phyloP scores from a whole-genome alignment of 805 yeast species.

The Saccharomycopsis fermentans region DNA sequence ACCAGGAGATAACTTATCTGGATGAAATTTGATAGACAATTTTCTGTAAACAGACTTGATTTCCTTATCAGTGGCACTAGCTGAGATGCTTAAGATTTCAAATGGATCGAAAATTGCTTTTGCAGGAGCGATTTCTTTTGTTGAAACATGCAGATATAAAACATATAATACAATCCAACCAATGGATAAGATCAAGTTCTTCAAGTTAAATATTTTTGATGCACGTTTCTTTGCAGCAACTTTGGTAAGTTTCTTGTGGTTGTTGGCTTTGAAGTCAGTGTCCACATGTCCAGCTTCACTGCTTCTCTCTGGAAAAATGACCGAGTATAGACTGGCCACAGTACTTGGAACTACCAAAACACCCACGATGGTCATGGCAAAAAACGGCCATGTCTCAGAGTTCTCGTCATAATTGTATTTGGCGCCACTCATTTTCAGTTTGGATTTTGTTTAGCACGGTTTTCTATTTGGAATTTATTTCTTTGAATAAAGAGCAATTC shows the following conservation, averaged over 20 bases:
- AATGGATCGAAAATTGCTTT: constrained; percentile 71
- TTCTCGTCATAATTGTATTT: constrained; percentile 78
- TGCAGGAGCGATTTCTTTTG: constrained; percentile 29
- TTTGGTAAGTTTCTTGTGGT: constrained; percentile 24
- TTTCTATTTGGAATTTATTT: too few relatives aligned
- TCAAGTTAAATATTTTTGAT: constrained; percentile 13
- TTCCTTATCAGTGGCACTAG: constrained; percentile 61
- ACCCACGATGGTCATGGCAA: constrained; percentile 60
- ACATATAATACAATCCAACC: constrained; percentile 31
- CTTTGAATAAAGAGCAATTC: too few relatives aligned
- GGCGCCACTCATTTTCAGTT: constrained; percentile 34
- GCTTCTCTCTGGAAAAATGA: constrained; percentile 21
- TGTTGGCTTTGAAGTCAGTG: constrained; percentile 29
- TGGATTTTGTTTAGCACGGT: background rate
- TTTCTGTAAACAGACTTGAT: constrained; percentile 78
- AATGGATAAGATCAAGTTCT: constrained; percentile 16
- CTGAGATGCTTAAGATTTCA: constrained; percentile 65
- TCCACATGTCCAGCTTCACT: constrained; percentile 26
- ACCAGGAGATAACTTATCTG: constrained; percentile 73
- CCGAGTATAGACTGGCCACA: constrained; percentile 23
- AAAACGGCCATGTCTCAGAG: constrained; percentile 90
- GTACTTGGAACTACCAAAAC: constrained; percentile 63
- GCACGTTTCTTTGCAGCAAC: constrained; percentile 26
- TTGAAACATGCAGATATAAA: constrained; percentile 35
- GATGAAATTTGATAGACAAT: constrained; percentile 81